These are phyloP conservation scores for Logfia minima DNA, from an alignment of 129 eudicot genomes.

Conservation along the genomic window DNA sequence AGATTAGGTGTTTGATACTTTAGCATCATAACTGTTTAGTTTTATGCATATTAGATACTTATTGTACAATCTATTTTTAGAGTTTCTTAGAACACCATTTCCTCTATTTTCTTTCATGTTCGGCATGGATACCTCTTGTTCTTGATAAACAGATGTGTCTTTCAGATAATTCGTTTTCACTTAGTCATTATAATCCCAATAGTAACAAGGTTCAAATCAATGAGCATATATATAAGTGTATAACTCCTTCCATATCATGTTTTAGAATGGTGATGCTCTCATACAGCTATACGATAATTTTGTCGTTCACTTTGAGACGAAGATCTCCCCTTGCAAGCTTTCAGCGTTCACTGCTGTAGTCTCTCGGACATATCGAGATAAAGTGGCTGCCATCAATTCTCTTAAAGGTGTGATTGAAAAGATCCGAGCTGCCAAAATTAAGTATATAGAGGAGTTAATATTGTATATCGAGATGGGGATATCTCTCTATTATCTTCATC, in stretches of 20 bases:
- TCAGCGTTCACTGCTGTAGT: conserved; percentile 88
- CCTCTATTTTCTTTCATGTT: too few species aligned
- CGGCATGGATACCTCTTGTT: too few species aligned
- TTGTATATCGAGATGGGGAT: conserved; percentile 80
- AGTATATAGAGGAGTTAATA: conserved; percentile 83
- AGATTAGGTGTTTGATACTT: too few species aligned
- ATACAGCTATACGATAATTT: conserved; percentile 83
- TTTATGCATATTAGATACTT: too few species aligned
- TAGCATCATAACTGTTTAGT: too few species aligned
- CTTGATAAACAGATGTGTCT: too few species aligned
- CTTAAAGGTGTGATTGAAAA: conserved; percentile 87
- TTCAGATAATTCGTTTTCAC: too few species aligned
- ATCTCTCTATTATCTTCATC: conserved; percentile 68
- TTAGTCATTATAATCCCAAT: too few species aligned
- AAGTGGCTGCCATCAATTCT: conserved; percentile 68
- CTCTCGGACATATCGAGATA: conserved; percentile 73
- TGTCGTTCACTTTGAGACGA: conserved; percentile 86
- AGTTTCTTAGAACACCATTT: too few species aligned
- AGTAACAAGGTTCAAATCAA: too few species aligned
- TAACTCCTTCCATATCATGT: neutral
- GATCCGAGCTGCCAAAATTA: conserved; percentile 64
- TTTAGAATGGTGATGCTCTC: conserved; percentile 89
- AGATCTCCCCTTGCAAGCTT: conserved; percentile 82
- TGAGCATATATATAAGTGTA: too few species aligned
- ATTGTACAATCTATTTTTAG: too few species aligned